phyloP scores from a whole-genome alignment of 2,329 filamentous ascomycete genomes.

The Mycocentrospora acerina region DNA sequence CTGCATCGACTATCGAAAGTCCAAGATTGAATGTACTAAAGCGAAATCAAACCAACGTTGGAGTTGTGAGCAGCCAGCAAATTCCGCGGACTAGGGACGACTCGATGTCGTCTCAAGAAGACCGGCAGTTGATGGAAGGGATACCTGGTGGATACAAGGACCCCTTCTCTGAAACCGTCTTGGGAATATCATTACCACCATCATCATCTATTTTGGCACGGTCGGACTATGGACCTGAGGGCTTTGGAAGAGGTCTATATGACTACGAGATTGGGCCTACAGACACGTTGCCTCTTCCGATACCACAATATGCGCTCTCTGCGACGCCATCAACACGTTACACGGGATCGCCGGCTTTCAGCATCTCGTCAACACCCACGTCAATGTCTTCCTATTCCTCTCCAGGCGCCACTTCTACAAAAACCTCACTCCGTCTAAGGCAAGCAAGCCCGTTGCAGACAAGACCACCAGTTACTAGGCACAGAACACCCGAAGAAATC shows the following conservation, averaged over 20 bases:
- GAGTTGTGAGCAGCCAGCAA: slow-evolving; percentile 32
- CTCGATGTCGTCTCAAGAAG: slow-evolving; percentile 40
- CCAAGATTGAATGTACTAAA: slow-evolving; percentile 47
- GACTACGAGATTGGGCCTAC: slow-evolving; percentile 58
- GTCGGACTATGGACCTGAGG: slow-evolving; percentile 29
- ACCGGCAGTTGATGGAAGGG: slow-evolving; percentile 21
- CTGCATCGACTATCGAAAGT: slow-evolving; percentile 49
- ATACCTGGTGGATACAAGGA: slow-evolving; percentile 41
- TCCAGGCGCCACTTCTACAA: slow-evolving; percentile 58
- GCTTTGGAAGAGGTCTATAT: slow-evolving; percentile 24
- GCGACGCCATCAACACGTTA: slow-evolving; percentile 74
- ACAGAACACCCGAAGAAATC: slow-evolving; percentile 55
- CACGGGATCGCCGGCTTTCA: slow-evolving; percentile 73
- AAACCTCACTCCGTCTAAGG: slow-evolving; percentile 48
- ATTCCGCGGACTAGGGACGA: slow-evolving; percentile 31
- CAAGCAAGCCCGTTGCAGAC: slow-evolving; percentile 59
- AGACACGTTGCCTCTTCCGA: slow-evolving; percentile 66
- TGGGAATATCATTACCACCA: slow-evolving; percentile 46
- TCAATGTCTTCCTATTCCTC: slow-evolving; percentile 72
- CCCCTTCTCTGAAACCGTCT: slow-evolving; percentile 45
- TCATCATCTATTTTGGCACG: slow-evolving; percentile 33
- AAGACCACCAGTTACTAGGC: slow-evolving; percentile 62
- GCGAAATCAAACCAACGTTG: slow-evolving; percentile 49
- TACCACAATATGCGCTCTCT: slow-evolving; percentile 66
- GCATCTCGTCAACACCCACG: slow-evolving; percentile 75